Evolutionary conservation across 192 early-diverging fungal species (phyloP), one percentile per base, ranked within the genome.

Genomic region (Dimargaris verticillata): DNA sequence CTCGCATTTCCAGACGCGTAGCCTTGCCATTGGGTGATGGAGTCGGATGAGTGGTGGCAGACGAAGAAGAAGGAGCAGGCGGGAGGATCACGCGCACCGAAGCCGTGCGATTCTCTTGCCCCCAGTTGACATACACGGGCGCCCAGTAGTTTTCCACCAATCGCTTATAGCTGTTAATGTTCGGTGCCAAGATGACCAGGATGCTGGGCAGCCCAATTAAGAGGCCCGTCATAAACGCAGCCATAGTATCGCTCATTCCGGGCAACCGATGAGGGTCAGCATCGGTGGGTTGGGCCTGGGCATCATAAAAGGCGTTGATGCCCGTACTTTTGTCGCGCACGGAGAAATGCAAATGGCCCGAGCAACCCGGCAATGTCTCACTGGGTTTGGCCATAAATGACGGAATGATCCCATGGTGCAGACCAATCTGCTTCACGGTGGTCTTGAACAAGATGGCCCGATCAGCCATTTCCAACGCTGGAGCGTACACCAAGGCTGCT

Each of bases 331-430:
- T 55, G 62, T 79, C 64, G n/a, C 69, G 72, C 45, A 89, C 61
- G 41, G 74, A 79, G 64, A 91, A 80, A 71, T 91, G 88, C 14
- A 84, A 67, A 66, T 91, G 88, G 14, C 88, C 88, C 24, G 84
- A 87, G 63, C 85, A 88, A 4, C 88, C 88, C 3, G 88, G 88
- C 24, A 84, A 66, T 43, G 82, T 71, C 0, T 61, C 48, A 62
- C 82, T 78, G 1, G 88, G 88, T 60, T 91, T 91, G 4, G 88
- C 88, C 88, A 91, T 91, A 72, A 91, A 91, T 13, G 78, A 81
- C 11, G 88, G 69, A 68, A 87, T 83, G 45, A 91, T 68, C 3
- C 83, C 83, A 59, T 80, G 73, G 42, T 81, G 70, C 10, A 85
- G 46, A 0, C 78, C 87, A 25, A 91, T 70, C 63, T 86, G 82